A percentile compares a stretch with the other conserved stretches of the same genome.
Evolutionary conservation across 2,329 filamentous ascomycete species (phyloP).

Genomic region (Aphanocladium album): DNA sequence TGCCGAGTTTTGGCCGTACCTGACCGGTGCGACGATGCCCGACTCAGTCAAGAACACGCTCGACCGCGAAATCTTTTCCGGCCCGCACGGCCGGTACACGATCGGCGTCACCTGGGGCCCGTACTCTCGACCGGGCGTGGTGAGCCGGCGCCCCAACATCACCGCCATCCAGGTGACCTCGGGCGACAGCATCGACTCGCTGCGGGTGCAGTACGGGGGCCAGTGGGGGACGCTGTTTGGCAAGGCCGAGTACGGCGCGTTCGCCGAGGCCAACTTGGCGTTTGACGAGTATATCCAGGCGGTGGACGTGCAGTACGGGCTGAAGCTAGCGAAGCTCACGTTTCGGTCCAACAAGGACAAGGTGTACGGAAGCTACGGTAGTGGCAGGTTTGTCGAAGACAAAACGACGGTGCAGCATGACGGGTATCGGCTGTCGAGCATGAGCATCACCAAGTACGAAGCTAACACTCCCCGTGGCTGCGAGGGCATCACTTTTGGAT

Average conservation of each 20-base stretch:
- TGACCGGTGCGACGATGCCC: not conserved
- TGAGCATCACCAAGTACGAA: not conserved
- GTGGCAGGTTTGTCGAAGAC: not conserved
- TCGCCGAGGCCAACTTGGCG: not conserved
- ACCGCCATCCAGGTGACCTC: not conserved
- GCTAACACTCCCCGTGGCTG: not conserved
- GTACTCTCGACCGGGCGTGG: not conserved
- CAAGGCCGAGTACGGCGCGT: not conserved
- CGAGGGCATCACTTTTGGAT: slow-evolving; percentile 2
- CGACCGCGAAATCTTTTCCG: slow-evolving; percentile 7
- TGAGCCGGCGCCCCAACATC: not conserved
- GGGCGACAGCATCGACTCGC: not conserved
- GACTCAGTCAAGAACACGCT: not conserved
- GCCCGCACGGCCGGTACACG: not conserved
- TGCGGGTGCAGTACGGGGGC: not conserved
- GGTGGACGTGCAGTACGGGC: not conserved
- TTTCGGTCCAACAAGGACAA: not conserved
- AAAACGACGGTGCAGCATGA: not conserved
- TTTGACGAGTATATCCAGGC: not conserved
- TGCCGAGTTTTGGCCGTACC: slow-evolving; percentile 1
- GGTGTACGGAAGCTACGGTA: not conserved
- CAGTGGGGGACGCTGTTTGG: not conserved
- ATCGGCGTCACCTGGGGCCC: not conserved
- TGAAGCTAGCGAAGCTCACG: not conserved
- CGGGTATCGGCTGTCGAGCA: not conserved